phyloP scores from a whole-genome alignment of 2,329 filamentous ascomycete species.

The Scorias spongiosa region DNA sequence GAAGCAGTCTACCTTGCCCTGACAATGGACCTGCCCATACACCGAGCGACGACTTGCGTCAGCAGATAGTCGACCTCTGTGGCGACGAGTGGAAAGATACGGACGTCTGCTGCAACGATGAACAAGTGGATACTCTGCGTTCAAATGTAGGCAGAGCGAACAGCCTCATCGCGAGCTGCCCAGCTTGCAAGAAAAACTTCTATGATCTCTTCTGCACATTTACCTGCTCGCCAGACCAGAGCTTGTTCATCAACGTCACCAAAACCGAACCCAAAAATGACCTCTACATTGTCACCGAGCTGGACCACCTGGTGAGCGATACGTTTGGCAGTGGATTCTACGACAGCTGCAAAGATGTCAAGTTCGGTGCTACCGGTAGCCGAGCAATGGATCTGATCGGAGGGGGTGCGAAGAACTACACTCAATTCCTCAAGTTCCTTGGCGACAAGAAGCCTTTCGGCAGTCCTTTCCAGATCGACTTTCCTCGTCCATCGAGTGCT shows the following conservation, averaged over 20 bases:
- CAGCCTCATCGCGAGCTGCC: slow-evolving; percentile 80
- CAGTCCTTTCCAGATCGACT: slow-evolving; percentile 97
- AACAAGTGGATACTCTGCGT: slow-evolving; percentile 69
- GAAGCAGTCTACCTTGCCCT: slow-evolving; percentile 75
- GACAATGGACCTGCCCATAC: slow-evolving; percentile 73
- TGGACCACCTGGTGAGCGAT: slow-evolving; percentile 78
- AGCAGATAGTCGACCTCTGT: slow-evolving; percentile 71
- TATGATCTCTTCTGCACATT: slow-evolving; percentile 98
- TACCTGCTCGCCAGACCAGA: slow-evolving; percentile 94
- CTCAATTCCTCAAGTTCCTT: slow-evolving; percentile 74
- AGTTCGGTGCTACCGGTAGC: slow-evolving; percentile 86
- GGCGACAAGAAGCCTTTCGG: slow-evolving; percentile 81
- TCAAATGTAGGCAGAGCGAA: slow-evolving; percentile 77
- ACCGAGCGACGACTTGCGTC: slow-evolving; percentile 55
- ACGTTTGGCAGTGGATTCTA: slow-evolving; percentile 80
- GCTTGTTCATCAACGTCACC: slow-evolving; percentile 87
- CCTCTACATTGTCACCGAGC: slow-evolving; percentile 62
- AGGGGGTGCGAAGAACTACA: slow-evolving; percentile 82
- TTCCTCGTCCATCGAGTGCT: slow-evolving; percentile 45
- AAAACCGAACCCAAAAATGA: slow-evolving; percentile 42
- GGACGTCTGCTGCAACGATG: slow-evolving; percentile 68
- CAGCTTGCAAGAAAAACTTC: slow-evolving; percentile 96
- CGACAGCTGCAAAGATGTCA: slow-evolving; percentile 96
- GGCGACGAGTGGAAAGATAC: slow-evolving; percentile 73
- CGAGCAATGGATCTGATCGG: slow-evolving; percentile 94